Percentiles rank a stretch among this genome's conserved stretches.
These are phyloP conservation scores for Termitomyces sp. DNA, from an alignment of 768 basidiomycete species.

Conservation along the genomic window DNA sequence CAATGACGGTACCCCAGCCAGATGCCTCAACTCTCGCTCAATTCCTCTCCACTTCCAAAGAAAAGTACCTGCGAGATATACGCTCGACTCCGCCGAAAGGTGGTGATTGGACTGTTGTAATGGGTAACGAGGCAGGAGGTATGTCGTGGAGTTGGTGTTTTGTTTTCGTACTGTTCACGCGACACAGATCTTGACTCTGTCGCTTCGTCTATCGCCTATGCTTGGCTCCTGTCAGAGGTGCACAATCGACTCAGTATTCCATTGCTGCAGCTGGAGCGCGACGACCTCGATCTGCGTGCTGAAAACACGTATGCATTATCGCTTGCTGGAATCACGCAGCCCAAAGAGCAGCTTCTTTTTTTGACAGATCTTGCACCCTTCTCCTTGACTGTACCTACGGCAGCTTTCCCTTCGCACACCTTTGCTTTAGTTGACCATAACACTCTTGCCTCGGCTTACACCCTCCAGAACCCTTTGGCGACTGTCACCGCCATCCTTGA, in stretches of 20 bases:
- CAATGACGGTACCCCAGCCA: conserved; percentile 1
- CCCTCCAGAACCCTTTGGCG: conserved; percentile 29
- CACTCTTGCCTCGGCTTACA: conserved; percentile 44
- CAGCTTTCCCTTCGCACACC: conserved; percentile 43
- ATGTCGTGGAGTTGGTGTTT: conserved; percentile 10
- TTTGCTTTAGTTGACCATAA: conserved; percentile 95
- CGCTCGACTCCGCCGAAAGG: conserved; percentile 35
- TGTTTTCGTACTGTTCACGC: not conserved
- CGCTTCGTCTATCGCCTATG: conserved; percentile 80
- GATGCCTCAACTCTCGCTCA: conserved; percentile 19
- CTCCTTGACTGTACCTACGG: not conserved
- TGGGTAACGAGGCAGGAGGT: conserved; percentile 99
- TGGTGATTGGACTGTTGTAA: conserved; percentile 74
- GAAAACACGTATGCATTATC: conserved; percentile 82
- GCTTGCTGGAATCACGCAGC: conserved; percentile 46
- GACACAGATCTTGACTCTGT: conserved; percentile 81
- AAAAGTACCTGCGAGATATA: conserved; percentile 55
- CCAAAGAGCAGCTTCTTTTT: conserved; percentile 55
- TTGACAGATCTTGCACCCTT: conserved; percentile 56
- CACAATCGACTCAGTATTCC: conserved; percentile 57
- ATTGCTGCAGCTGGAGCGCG: conserved; percentile 60
- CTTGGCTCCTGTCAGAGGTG: conserved; percentile 65
- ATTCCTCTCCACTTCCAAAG: conserved; percentile 40
- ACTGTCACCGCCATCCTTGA: conserved; percentile 80
- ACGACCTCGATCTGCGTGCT: conserved; percentile 73